Evolutionary conservation across 139 green algal species (phyloP), one percentile per base, ranked within the genome.

Genomic region (Trebouxia sp.): DNA sequence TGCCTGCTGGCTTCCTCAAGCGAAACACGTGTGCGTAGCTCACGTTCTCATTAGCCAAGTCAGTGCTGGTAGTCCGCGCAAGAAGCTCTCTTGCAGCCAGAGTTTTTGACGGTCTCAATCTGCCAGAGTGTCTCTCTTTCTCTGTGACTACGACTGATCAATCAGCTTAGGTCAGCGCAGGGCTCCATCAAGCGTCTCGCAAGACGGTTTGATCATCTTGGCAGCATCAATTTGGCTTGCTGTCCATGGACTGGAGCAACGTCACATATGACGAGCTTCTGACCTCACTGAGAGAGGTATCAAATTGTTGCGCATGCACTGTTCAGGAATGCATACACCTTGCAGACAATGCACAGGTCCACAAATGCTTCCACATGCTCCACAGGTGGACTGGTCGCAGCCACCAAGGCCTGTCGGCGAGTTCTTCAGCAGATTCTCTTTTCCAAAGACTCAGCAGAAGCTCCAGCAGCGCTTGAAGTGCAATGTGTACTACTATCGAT

Each of bases 401-500:
- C 58, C 74, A 17, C 81, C 81, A 10, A 32, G 81, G 47, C 65
- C 74, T 24, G 3, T 81, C 1, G 55, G 58, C 26, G 81, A 85
- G 39, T 78, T 81, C 17, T 76, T 81, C 6, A 39, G 42, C 22
- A 55, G 47, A 6, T 85, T 85, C n/a, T 58, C 58, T 24, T 22
- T 55, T 1, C 81, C 75, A 35, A 48, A 39, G 39, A 70, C 58
- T 0, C 74, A 66, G 39, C 41, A 78, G 41, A 85, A 85, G 74
- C 65, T 80, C 28, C 32, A 55, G 12, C 39, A 76, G 32, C 51
- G 87, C 1, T 37, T 89, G 8, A 91, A 91, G 35, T 82, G 79
- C 43, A 89, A 89, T 47, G 41, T 85, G 20, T 91, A 88, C 75
- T 91, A 89, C 75, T 91, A 88, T 58, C 39, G 87, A 10, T 77